Evolutionary conservation across 805 yeast genomes (phyloP), one percentile per base, ranked within the genome.

Genomic region (Pichia gijzeniarum): DNA sequence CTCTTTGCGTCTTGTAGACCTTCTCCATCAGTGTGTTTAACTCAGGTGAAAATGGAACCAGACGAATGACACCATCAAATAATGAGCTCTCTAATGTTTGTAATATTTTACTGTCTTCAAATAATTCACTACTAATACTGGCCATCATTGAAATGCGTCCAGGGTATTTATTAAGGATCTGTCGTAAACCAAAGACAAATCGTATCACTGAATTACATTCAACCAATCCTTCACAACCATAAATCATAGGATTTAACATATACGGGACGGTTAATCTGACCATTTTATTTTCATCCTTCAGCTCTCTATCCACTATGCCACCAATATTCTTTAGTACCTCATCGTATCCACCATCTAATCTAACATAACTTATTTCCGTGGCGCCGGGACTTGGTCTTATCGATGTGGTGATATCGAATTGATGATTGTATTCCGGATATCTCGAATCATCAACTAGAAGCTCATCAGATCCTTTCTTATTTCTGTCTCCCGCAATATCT

Each of bases 41-140:
- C 41, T 77, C 85, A 48, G 86, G 88, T 50, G 80, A 80, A 64
- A 90, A 87, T 1, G 97, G 95, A 50, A 82, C 85, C 43, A 91
- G 64, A 45, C 82, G 83, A 18, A 91, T 59, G 4, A 85, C 82
- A 0, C 83, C 72, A 54, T 88, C 96, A 47, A 73, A 69, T 13
- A 84, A 53, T 16, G 63, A 65, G 18, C 45, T 38, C 61, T 87
- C 95, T 10, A 80, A 58, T 37, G 74, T 70, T 1, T 77, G 68
- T 3, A 77, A 57, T 16, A 80, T 45, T 1, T 71, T 61, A 5
- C 68, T 57, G 3, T 68, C 67, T 0, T 88, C 80, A 57, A 79
- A 80, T 37, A 88, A 65, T 44, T 82, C 89, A 17, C 80, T 61
- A 2, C 90, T 77, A 3, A 87, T 41, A 2, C 91, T 78, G 3